Conservation (phyloP, 2,329 filamentous ascomycete species). For the Diaporthe eres region DNA sequence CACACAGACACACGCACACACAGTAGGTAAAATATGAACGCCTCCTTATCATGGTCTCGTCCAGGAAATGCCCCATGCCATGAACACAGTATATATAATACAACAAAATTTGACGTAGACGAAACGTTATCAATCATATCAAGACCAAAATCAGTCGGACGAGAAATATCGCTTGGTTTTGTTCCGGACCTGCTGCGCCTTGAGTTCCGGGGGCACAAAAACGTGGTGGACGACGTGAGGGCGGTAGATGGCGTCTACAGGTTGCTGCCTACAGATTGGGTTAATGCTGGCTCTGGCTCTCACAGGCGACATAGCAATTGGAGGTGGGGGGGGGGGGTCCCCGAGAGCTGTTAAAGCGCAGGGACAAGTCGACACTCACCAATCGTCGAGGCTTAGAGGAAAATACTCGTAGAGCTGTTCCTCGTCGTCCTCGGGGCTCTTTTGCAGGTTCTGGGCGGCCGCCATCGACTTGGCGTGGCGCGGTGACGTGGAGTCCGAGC, state of each 20-base stretch:
- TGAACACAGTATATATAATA: slow-evolving; percentile 13
- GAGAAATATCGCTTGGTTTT: slow-evolving; percentile 81
- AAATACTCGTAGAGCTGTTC: slow-evolving; percentile 97
- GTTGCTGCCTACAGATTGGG: slow-evolving; percentile 75
- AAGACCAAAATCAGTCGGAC: slow-evolving; percentile 64
- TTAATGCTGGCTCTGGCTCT: slow-evolving; percentile 40
- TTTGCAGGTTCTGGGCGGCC: slow-evolving; percentile 57
- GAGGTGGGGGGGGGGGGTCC: slow-evolving; percentile 41
- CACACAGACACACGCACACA: background rate
- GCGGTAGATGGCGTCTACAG: slow-evolving; percentile 89
- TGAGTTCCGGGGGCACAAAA: slow-evolving; percentile 76
- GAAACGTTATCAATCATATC: background rate
- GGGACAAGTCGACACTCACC: slow-evolving; percentile 59
- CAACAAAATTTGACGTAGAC: background rate
- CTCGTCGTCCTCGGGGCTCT: slow-evolving; percentile 80
- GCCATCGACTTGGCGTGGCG: slow-evolving; percentile 57
- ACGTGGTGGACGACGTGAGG: slow-evolving; percentile 96
- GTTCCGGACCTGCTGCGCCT: slow-evolving; percentile 75
- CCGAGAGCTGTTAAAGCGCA: background rate
- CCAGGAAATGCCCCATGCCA: slow-evolving; percentile 11
- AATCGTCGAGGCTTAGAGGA: slow-evolving; percentile 90
- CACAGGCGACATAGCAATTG: background rate
- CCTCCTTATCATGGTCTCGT: background rate
- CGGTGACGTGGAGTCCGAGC: slow-evolving; percentile 59
- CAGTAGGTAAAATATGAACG: background rate